Evolutionary conservation across 2,329 filamentous ascomycete species (phyloP), one percentile per base, ranked within the genome.

Genomic region (Colletotrichum zoysiae): DNA sequence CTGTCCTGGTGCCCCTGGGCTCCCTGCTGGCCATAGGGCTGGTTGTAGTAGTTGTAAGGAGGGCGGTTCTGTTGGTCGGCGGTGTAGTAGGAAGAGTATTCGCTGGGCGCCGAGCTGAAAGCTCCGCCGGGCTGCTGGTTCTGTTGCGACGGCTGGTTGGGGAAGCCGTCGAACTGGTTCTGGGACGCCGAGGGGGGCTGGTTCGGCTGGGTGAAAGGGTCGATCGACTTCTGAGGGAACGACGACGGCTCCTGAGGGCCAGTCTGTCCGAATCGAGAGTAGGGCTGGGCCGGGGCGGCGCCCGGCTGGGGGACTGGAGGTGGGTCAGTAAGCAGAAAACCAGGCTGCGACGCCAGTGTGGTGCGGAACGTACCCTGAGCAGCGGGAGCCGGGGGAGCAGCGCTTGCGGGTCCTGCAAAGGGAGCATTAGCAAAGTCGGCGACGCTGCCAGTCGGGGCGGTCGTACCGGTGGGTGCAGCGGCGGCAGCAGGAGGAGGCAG

Each of bases 21-120:
- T 71, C 83, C 85, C 75, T 89, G 87, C 75, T 88, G 86, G 62
- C 83, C 84, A 78, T 88, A 89, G 60, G 88, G 86, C 74, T 90
- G 86, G 66, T 86, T 87, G 80, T 96, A 94, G 81, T 94, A 92
- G 79, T 90, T 91, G 84, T 96, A 97, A 1, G 90, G 88, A 78
- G 91, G 91, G 75, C 93, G 92, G 76, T 90, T 86, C 76, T 90
- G 91, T 75, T 86, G 90, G 74, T 94, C 94, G 46, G 92, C 89
- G 4, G 92, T 93, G 81, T 97, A 97, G 84, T 97, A 97, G 7
- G 92, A 91, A 26, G 93, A 92, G 82, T 94, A 97, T 75, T 97
- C 94, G 80, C 86, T 89, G 18, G 92, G 91, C 26, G 91, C 92
- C 65, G 93, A 93, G 76, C 91, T 93, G 82, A 92, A 92, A 42